These are phyloP conservation scores for Amylocarpus encephaloides DNA, from an alignment of 2,329 filamentous ascomycete genomes.

Conservation along the genomic window DNA sequence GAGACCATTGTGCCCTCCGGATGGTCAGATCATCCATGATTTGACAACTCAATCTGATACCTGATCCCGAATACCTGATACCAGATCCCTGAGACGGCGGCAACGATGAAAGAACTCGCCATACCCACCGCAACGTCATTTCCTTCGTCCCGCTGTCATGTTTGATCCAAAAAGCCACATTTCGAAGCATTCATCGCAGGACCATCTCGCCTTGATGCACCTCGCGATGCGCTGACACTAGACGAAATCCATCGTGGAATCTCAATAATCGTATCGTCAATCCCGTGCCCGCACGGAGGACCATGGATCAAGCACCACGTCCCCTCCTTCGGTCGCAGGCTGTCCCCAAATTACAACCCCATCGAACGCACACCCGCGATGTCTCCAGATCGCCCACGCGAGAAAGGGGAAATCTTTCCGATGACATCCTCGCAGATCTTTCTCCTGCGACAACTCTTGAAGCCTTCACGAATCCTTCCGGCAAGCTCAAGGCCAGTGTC, in stretches of 20 bases:
- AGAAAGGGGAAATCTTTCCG: conserved; percentile 26
- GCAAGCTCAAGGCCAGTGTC: conserved; percentile 51
- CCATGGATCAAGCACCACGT: conserved; percentile 20
- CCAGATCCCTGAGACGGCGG: neutral
- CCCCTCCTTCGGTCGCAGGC: conserved; percentile 17
- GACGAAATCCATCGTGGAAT: neutral
- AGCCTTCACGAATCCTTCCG: conserved; percentile 49
- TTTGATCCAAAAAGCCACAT: conserved; percentile 4
- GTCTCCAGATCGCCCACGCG: conserved; percentile 25
- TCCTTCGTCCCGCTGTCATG: conserved; percentile 17
- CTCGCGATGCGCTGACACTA: too few species aligned
- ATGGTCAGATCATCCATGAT: neutral
- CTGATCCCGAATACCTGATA: neutral
- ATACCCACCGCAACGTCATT: conserved; percentile 9
- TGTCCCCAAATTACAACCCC: conserved; percentile 19
- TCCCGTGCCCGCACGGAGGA: conserved; percentile 1
- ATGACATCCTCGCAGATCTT: conserved; percentile 57
- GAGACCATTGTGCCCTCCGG: neutral
- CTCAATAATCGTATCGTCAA: neutral
- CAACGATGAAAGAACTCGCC: conserved; percentile 13
- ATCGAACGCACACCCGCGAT: conserved; percentile 15
- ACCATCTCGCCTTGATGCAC: conserved; percentile 6
- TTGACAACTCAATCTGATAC: conserved; percentile 1
- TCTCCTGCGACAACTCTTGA: conserved; percentile 55
- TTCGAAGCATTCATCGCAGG: neutral